These are phyloP conservation scores for Mariannaea sp. DNA, from an alignment of 2,329 filamentous ascomycete genomes.

Conservation along the genomic window DNA sequence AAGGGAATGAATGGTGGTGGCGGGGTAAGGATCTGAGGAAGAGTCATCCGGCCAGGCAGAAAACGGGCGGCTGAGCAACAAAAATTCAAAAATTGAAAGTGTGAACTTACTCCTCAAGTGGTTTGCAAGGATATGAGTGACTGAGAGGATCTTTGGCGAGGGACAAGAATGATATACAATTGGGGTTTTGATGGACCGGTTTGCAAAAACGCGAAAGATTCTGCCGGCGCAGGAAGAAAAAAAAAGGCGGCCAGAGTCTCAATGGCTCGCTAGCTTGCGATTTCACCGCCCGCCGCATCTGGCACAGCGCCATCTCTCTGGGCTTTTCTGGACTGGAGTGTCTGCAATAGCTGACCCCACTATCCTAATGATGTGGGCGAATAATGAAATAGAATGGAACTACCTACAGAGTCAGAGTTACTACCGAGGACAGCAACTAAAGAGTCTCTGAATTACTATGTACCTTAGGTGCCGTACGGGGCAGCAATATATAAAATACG, in stretches of 20 bases:
- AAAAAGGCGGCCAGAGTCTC: conserved; percentile 32
- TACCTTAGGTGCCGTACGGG: too few species aligned
- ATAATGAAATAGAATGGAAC: too few species aligned
- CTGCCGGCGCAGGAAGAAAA: conserved; percentile 35
- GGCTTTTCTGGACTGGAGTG: too few species aligned
- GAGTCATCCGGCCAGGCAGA: conserved; percentile 35
- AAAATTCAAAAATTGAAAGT: too few species aligned
- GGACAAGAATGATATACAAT: conserved; percentile 12
- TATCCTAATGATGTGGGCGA: too few species aligned
- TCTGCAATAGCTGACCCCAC: conserved; percentile 5
- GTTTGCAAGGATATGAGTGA: background rate
- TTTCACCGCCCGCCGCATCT: conserved; percentile 39
- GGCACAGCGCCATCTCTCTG: conserved; percentile 17
- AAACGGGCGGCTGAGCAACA: conserved; percentile 8
- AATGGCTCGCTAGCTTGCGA: conserved; percentile 33
- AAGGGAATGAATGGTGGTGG: conserved; percentile 38
- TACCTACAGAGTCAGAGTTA: too few species aligned
- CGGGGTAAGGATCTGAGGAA: conserved; percentile 33
- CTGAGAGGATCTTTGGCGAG: background rate
- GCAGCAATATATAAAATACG: too few species aligned
- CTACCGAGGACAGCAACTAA: too few species aligned
- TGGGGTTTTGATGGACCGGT: conserved; percentile 17
- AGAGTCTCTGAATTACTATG: too few species aligned
- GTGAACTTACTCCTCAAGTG: conserved; percentile 14
- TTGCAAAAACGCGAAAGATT: conserved; percentile 31